A percentile compares a stretch with the other conserved stretches of the same genome.
Evolutionary conservation across 2,329 filamentous ascomycete species (phyloP).

Genomic region (Aureobasidium lini): DNA sequence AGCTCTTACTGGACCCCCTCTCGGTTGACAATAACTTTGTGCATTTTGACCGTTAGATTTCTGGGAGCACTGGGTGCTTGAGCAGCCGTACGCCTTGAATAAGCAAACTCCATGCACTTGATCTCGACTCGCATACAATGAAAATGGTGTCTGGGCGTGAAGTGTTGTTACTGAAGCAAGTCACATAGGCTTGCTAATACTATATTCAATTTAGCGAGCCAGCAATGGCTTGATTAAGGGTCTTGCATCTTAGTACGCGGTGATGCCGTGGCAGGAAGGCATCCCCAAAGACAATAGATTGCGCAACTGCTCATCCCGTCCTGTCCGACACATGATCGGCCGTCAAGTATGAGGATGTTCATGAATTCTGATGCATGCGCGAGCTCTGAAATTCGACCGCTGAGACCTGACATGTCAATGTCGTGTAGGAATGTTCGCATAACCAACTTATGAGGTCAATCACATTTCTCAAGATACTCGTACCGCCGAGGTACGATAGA

Average conservation of each 20-base stretch:
- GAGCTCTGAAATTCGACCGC: neutral
- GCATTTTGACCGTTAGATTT: too few relatives aligned
- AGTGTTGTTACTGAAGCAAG: neutral
- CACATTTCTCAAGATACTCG: neutral
- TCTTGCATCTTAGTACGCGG: neutral
- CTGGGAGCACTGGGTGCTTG: too few relatives aligned
- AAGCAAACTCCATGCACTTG: too few relatives aligned
- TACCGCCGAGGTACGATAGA: neutral
- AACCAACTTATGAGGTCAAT: too few relatives aligned
- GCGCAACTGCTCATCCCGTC: neutral
- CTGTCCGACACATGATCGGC: neutral
- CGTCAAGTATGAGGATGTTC: neutral
- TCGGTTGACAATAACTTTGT: too few relatives aligned
- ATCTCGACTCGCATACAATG: too few relatives aligned
- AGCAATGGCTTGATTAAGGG: neutral
- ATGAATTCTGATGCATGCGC: neutral
- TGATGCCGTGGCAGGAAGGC: neutral
- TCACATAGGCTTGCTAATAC: neutral
- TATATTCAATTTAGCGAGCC: neutral
- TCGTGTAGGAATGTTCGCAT: too few relatives aligned
- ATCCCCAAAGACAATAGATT: neutral
- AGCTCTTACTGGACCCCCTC: too few relatives aligned
- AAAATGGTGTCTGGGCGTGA: too few relatives aligned
- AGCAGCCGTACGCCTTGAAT: too few relatives aligned
- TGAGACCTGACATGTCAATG: neutral